phyloP scores from a whole-genome alignment of 345 rosid species.

The Citrus unshiu region DNA sequence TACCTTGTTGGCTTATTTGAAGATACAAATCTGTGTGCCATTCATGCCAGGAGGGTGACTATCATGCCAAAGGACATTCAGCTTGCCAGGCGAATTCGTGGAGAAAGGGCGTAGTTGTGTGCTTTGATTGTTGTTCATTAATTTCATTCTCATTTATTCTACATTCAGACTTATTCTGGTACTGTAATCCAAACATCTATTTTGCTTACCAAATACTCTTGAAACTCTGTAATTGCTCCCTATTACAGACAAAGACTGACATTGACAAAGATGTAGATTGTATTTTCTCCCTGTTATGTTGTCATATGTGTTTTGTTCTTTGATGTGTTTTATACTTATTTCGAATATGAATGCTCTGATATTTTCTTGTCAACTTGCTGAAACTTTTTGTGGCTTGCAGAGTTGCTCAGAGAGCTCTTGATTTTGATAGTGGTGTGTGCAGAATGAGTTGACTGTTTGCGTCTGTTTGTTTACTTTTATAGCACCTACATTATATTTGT shows the following conservation, averaged over 20 bases:
- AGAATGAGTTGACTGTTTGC: not conserved
- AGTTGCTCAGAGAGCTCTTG: not conserved
- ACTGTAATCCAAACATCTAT: not conserved
- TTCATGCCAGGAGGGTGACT: slow-evolving; percentile 38
- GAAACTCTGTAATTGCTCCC: not conserved
- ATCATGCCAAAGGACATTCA: slow-evolving; percentile 45
- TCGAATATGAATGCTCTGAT: not conserved
- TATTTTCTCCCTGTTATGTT: too few relatives aligned
- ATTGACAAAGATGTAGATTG: not conserved
- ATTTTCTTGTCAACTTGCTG: not conserved
- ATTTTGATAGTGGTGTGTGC: not conserved
- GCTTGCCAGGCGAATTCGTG: slow-evolving; percentile 32
- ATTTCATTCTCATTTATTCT: not conserved
- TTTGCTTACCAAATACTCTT: not conserved
- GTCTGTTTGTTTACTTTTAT: not conserved
- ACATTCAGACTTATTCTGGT: not conserved
- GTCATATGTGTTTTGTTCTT: not conserved
- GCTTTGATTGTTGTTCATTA: slow-evolving; percentile 5
- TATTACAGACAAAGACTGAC: not conserved
- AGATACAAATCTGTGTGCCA: slow-evolving; percentile 37
- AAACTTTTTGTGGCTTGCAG: not conserved
- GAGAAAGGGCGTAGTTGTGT: slow-evolving; percentile 29
- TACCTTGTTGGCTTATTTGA: slow-evolving; percentile 41
- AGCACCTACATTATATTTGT: not conserved
- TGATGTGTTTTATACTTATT: not conserved